These are phyloP conservation scores for Arabidopsis thaliana DNA, from an alignment of 345 rosid species.

Conservation along the genomic window DNA sequence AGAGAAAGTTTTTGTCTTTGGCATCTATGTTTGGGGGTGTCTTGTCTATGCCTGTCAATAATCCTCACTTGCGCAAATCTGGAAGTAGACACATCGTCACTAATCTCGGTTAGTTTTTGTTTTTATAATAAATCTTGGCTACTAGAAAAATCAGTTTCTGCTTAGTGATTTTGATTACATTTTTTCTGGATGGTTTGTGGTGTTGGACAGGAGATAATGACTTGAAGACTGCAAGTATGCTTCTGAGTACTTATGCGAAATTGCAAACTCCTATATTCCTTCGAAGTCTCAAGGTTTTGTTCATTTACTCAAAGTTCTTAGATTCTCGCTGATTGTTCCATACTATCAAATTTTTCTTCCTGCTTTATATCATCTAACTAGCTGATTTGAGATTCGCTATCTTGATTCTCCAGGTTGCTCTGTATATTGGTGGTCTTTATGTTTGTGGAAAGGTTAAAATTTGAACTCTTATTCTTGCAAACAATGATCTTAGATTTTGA, in stretches of 20 bases:
- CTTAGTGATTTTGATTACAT: constrained; percentile 48
- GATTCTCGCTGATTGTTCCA: neutral
- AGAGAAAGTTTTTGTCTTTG: constrained; percentile 30
- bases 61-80: constrained; percentile 87
- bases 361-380: neutral
- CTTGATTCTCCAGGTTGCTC: constrained; percentile 69
- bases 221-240: constrained; percentile 52
- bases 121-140: neutral
- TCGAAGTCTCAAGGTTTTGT: constrained; percentile 81
- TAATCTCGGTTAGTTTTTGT: constrained; percentile 62
- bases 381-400: constrained; percentile 30
- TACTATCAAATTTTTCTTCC: neutral
- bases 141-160: neutral
- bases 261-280: constrained; percentile 74
- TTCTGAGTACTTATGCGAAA: constrained; percentile 56
- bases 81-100: constrained; percentile 70
- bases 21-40: constrained; percentile 79
- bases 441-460: constrained; percentile 83
- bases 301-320: neutral
- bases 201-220: constrained; percentile 54
- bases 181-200: constrained; percentile 55
- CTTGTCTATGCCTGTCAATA: constrained; percentile 55
- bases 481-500: constrained; percentile 8
- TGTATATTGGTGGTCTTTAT: constrained; percentile 75
- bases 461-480: neutral